Conservation (phyloP, 768 basidiomycete genomes). For the Termitomyces titanicus region DNA sequence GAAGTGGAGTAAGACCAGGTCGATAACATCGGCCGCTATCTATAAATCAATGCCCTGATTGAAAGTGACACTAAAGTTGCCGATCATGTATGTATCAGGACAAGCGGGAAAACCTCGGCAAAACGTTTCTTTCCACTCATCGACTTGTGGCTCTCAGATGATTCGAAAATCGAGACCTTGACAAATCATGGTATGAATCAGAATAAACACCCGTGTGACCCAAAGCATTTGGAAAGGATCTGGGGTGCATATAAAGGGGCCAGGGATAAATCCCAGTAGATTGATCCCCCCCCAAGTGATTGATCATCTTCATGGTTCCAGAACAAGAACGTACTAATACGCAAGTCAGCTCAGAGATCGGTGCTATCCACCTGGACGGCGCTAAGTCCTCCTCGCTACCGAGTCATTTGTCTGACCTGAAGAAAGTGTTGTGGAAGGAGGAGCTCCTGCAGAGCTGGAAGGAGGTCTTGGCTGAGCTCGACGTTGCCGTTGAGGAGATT, state of each 20-base stretch:
- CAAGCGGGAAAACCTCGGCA: background rate
- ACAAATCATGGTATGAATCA: slow-evolving; percentile 1
- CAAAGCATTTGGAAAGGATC: background rate
- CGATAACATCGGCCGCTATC: no score
- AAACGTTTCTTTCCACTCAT: background rate
- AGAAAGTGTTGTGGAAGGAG: slow-evolving; percentile 49
- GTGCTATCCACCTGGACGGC: background rate
- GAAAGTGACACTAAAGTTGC: no score
- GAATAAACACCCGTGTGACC: background rate
- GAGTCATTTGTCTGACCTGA: slow-evolving; percentile 54
- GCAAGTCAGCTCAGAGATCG: background rate
- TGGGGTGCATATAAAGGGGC: background rate
- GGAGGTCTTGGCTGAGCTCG: slow-evolving; percentile 48
- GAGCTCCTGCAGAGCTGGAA: slow-evolving; percentile 49
- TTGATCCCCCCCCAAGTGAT: no score
- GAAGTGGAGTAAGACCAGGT: no score
- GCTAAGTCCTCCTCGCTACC: slow-evolving; percentile 33
- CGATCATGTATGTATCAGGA: no score
- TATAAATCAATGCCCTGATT: no score
- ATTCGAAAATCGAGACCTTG: background rate
- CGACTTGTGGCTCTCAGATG: background rate
- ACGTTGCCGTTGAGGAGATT: slow-evolving; percentile 45
- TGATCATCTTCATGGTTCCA: background rate
- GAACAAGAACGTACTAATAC: no score
- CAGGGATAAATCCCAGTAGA: no score